Evolutionary conservation across 2,329 filamentous ascomycete genomes (phyloP).

Genomic region (Setomelanomma holmii): DNA sequence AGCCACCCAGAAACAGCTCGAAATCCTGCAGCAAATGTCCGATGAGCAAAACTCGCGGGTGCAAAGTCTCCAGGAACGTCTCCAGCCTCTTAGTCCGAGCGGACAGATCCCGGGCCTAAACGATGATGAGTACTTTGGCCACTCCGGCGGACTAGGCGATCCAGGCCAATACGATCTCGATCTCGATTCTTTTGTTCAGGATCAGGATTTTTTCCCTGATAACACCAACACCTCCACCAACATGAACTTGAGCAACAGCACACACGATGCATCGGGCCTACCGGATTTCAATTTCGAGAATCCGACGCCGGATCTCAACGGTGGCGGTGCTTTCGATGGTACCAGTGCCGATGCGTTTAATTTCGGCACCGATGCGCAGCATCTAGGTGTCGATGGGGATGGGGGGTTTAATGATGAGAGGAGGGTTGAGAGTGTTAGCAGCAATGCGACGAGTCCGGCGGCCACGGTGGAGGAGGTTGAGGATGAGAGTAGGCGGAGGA

Average conservation of each 20-base stretch:
- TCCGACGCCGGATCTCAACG: slow-evolving; percentile 7
- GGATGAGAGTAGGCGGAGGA: slow-evolving; percentile 37
- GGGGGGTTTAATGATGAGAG: slow-evolving; percentile 1
- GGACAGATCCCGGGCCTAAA: slow-evolving; percentile 76
- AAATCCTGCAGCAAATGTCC: slow-evolving; percentile 79
- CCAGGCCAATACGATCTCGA: slow-evolving; percentile 56
- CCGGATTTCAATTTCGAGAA: slow-evolving; percentile 39
- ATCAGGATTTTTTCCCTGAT: slow-evolving; percentile 60
- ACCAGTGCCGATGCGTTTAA: slow-evolving; percentile 10
- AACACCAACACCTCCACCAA: background rate
- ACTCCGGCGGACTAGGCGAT: slow-evolving; percentile 41
- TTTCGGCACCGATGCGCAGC: slow-evolving; percentile 13
- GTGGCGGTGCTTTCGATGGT: slow-evolving; percentile 8
- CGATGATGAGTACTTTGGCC: slow-evolving; percentile 45
- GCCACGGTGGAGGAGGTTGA: slow-evolving; percentile 47
- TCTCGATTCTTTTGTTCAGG: slow-evolving; percentile 65
- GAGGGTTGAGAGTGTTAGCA: slow-evolving; percentile 51
- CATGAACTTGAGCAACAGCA: background rate
- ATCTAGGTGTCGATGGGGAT: slow-evolving; percentile 10
- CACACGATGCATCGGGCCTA: slow-evolving; percentile 12
- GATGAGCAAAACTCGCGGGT: slow-evolving; percentile 80
- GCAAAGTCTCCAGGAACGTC: slow-evolving; percentile 73
- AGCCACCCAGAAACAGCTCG: slow-evolving; percentile 76
- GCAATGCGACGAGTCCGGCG: slow-evolving; percentile 47
- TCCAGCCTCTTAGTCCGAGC: slow-evolving; percentile 81